Base-by-base conservation (phyloP, 1,139 yeast species). In the Geotrichum restrictum region DNA sequence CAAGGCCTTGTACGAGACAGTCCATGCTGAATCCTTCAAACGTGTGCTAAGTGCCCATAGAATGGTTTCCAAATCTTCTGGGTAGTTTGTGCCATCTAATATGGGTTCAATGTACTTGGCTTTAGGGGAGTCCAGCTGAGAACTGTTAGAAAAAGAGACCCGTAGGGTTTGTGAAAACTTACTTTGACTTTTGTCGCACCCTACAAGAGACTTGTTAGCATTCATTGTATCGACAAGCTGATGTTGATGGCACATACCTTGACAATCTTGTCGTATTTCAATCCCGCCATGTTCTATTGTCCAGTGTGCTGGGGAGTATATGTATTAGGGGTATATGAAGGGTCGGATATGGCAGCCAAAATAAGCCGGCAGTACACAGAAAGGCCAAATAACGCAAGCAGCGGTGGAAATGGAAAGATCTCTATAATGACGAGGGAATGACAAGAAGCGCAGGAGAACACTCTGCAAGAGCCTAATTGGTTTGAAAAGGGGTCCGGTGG, bases 71-170 rank as follows among this genome's bases (percentile, higher is more conserved):
- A 91, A 81, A 60, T 85, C 83, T 37, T 79, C 83, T 36, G 72
- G 70, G 29, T 74, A 72, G 14, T 79, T 70, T 0, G 97, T 88
- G 3, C 95, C 85, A 74, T 85, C 78, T 48, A 93, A 76, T 53
- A 93, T 87, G 1, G 98, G 98, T 69, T 89, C 96, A 53, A 91
- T 83, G 66, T 93, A 94, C 67, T 94, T 93, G 43, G 95, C 85
- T 72, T 93, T 93, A n/a, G 99, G 99, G 24, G 98, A 96, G n/a
- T 98, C 98, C 72, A 89, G 81, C 78, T 82, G 79, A 21, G 7
- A 22, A 33, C 19, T 29, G 18, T 13, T 33, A 19, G 36, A 3
- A 39, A 6, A 51, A 36, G 14, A 24, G 59, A 79, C 6, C 79
- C 19, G 79, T 79, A 62, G 32, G 48, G 49, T 40, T 38, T 16